These are phyloP conservation scores for Boeremia exigua DNA, from an alignment of 2,329 filamentous ascomycete genomes.

Conservation along the genomic window DNA sequence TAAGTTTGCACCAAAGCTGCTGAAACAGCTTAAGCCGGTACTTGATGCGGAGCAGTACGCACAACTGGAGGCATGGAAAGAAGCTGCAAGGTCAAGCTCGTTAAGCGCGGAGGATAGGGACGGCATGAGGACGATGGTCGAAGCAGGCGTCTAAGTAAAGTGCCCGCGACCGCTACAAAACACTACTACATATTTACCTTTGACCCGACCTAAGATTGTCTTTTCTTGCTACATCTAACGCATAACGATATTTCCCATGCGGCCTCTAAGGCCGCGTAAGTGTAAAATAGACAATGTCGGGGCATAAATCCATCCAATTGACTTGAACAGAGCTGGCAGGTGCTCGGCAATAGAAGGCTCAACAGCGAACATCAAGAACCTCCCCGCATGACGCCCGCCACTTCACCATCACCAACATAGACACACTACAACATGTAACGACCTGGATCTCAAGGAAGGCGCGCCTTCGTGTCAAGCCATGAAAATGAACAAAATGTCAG, in stretches of 20 bases:
- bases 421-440: neutral
- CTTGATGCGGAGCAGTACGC: conserved; percentile 33
- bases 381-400: conserved; percentile 11
- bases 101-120: conserved; percentile 41
- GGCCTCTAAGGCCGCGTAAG: neutral
- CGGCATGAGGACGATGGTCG: conserved; percentile 42
- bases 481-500: neutral
- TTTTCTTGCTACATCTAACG: neutral
- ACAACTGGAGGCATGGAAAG: conserved; percentile 47
- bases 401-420: conserved; percentile 10
- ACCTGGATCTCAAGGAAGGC: neutral
- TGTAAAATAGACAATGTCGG: neutral
- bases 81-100: conserved; percentile 41
- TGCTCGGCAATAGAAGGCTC: conserved; percentile 13
- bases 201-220: neutral
- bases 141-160: conserved; percentile 7
- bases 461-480: neutral
- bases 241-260: neutral
- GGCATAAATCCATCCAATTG: conserved; percentile 2
- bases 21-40: conserved; percentile 43
- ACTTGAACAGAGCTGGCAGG: conserved; percentile 5
- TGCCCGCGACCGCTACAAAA: neutral
- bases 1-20: conserved; percentile 49
- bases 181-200: neutral
- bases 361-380: conserved; percentile 11